Evolutionary conservation across 176 grass and related monocot species (phyloP).

Genomic region (Cenchrus purpureus): DNA sequence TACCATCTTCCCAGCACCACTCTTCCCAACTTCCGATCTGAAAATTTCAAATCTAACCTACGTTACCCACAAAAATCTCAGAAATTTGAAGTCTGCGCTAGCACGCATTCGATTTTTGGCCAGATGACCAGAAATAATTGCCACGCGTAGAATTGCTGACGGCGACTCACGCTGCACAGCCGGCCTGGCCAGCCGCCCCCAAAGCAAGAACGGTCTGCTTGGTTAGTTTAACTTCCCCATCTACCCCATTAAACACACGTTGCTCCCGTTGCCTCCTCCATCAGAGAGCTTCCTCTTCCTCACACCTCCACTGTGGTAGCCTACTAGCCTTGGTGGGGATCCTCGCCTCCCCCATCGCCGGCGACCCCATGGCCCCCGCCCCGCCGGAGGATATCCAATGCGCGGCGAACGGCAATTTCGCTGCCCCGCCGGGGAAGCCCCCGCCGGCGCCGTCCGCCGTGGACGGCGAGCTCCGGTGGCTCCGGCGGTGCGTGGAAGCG

Average conservation of each 20-base stretch:
- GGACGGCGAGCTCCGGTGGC: slow-evolving; percentile 66
- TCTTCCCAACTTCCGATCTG: not conserved
- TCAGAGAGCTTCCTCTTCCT: slow-evolving; percentile 41
- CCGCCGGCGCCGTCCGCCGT: not conserved
- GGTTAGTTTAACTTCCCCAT: slow-evolving; percentile 8
- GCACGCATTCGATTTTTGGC: not conserved
- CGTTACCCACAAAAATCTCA: not conserved
- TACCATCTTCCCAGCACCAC: not conserved
- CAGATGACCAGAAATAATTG: not conserved
- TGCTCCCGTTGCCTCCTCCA: slow-evolving; percentile 8
- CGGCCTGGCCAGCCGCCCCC: not conserved
- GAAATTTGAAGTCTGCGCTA: not conserved
- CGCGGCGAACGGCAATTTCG: slow-evolving; percentile 12
- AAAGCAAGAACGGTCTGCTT: slow-evolving; percentile 8
- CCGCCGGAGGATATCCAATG: slow-evolving; percentile 42
- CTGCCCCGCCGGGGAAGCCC: slow-evolving; percentile 11
- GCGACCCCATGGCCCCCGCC: slow-evolving; percentile 37
- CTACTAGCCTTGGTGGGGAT: not conserved
- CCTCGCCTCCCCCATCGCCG: slow-evolving; percentile 28
- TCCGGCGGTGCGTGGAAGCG: slow-evolving; percentile 79
- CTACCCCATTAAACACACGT: not conserved
- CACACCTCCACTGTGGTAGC: not conserved
- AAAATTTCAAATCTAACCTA: not conserved
- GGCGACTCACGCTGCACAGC: not conserved
- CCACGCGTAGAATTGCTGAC: not conserved